Base-by-base conservation (phyloP, 1,284 basidiomycete genomes). In the Ustilago hordei region DNA sequence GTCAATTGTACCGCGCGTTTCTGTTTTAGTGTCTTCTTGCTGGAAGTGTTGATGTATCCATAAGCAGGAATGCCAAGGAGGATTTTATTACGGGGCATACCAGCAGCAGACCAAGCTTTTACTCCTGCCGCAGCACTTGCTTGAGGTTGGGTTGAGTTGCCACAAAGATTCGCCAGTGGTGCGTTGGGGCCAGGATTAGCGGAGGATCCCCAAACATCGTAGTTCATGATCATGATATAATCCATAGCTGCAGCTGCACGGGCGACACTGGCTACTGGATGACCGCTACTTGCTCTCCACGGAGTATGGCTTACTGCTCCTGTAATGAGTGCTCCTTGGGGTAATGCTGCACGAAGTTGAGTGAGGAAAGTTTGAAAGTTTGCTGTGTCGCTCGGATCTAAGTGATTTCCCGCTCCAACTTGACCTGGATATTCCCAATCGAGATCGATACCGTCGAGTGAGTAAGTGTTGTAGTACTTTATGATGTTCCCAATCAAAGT, bases 391-490 rank as follows among this genome's bases (percentile, higher is more conserved):
- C 57, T 41, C 8, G 66, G 23, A 56, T 71, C 61, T 12, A 60
- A 41, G 23, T 89, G 89, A 35, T 74, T 69, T 1, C 77, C 64
- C 11, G 60, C 41, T 3, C 55, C 64, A 8, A 57, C 35, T 28
- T 65, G 56, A 23, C 54, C 41, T n/a, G 69, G 67, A 35, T 71
- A 89, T 86, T 90, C 90, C 72, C 89, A 91, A 79, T 91, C 90
- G 19, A 91, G 86, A 63, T 91, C 90, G 43, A 91, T 84, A 23
- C 90, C 90, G 69, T 91, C 88, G 15, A 91, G 81, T 15, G 86
- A 82, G 74, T 88, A 89, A 55, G 88, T 57, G 62, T 86, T 88
- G 60, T 90, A 86, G 4, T 84, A 81, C 31, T 88, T 88, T 2
- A 83, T 81, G 36, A 82, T 69, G 60, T 69, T 76, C 7, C 12